Evolutionary conservation across 352 stramenopile species (phyloP), one percentile per base, ranked within the genome.

Genomic region (Pythium sukuiense): DNA sequence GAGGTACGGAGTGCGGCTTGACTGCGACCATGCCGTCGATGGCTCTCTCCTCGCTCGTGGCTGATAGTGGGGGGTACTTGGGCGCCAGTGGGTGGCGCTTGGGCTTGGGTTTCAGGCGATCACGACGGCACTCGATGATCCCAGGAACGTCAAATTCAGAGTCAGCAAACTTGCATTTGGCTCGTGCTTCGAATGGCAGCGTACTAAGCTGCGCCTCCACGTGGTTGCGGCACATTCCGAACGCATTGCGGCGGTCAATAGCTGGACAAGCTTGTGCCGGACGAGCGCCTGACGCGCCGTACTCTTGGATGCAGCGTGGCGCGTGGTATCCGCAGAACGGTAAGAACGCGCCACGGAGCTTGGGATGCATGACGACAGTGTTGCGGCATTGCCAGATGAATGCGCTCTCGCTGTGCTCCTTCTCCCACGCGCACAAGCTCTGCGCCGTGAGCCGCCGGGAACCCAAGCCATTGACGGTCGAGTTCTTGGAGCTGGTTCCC

Each of bases 211-310:
- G 72, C 2, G 82, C 79, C 68, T 89, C 82, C 11, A 89, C 53
- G 53, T 91, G 85, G 61, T 91, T 89, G 24, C 81, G 78, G 27
- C 85, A 93, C 66, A 93, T 74, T 0, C 85, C 85, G 69, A 89
- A 88, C 0, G 55, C 39, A 45, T 90, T 93, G 26, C 76, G 74
- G 9, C 73, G 78, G 8, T 85, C 76, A 13, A 93, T 85, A 0
- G 63, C 3, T 5, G 79, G 72, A 53, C 85, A 93, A 11, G 56
- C 6, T 14, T 52, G 16, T 4, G 55, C 45, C 16, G 39, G 24
- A 6, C 58, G 62, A 39, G 54, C 53, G 13, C 59, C 24, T 27
- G 29, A 46, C 9, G 33, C 30, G 8, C 77, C 78, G 37, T 88
- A 89, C 58, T 86, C 74, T 52, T 83, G 73, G 46, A 92, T 80